A percentile compares a stretch with the other conserved stretches of the same genome.
Conservation (phyloP, 1,139 yeast genomes). For the Ogataea hybrid region DNA sequence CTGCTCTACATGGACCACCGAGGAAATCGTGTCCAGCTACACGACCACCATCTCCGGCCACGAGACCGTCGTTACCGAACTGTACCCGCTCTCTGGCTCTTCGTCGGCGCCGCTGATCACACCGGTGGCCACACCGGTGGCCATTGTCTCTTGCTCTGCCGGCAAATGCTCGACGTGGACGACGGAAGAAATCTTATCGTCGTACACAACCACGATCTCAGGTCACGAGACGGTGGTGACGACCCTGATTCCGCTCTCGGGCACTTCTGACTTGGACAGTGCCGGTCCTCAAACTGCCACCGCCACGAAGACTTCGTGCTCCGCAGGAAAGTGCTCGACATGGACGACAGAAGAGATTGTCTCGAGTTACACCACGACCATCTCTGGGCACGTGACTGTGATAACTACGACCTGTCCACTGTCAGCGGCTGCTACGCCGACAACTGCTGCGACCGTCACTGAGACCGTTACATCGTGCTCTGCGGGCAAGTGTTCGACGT, state of each 20-base stretch:
- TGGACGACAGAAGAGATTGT: constrained; percentile 21
- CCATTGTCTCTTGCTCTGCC: constrained; percentile 19
- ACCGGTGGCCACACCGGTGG: neutral
- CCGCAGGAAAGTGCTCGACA: constrained; percentile 20
- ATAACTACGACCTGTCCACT: constrained; percentile 21
- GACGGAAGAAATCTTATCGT: constrained; percentile 20
- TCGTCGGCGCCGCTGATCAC: too few species aligned
- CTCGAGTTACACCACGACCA: constrained; percentile 23
- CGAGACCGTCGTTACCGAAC: constrained; percentile 18
- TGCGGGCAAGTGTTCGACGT: constrained; percentile 18
- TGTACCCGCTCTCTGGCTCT: constrained; percentile 12
- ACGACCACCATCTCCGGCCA: constrained; percentile 20
- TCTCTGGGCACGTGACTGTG: constrained; percentile 15
- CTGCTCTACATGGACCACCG: constrained; percentile 22
- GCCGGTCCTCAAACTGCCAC: constrained; percentile 7
- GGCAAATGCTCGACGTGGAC: constrained; percentile 20
- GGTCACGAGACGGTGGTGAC: constrained; percentile 17
- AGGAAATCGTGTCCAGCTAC: constrained; percentile 23
- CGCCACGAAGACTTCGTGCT: constrained; percentile 16
- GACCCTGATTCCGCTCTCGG: constrained; percentile 17
- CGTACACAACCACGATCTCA: constrained; percentile 22
- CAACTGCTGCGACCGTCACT: constrained; percentile 13
- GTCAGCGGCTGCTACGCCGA: constrained; percentile 12
- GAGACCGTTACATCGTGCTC: constrained; percentile 20
- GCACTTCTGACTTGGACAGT: neutral